Base-by-base conservation (phyloP, 2,329 filamentous ascomycete species). In the Coniochaeta pulveracea region DNA sequence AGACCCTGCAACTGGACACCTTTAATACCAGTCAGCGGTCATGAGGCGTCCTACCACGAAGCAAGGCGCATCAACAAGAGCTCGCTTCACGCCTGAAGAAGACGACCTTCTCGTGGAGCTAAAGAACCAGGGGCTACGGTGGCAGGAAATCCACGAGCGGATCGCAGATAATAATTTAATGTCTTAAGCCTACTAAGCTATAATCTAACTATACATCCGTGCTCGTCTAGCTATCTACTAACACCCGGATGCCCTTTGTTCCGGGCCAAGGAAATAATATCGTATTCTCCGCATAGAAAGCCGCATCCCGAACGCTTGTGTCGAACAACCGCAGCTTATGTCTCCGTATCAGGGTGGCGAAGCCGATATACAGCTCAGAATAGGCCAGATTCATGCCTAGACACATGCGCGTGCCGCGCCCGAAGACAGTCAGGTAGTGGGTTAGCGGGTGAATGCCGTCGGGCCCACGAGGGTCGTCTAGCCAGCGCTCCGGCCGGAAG, bases 311-410 rank as follows among this genome's bases (percentile, higher is more conserved):
- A n/a, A n/a, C n/a, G n/a, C n/a, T n/a, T n/a, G n/a, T n/a, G n/a
- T n/a, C n/a, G n/a, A n/a, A n/a, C n/a, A n/a, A n/a, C n/a, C n/a
- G n/a, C n/a, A n/a, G n/a, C n/a, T n/a, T n/a, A n/a, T n/a, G n/a
- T n/a, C n/a, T n/a, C n/a, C n/a, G n/a, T n/a, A n/a, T n/a, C n/a
- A n/a, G n/a, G n/a, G n/a, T n/a, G n/a, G n/a, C n/a, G n/a, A n/a
- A n/a, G n/a, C n/a, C n/a, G n/a, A n/a, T n/a, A n/a, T n/a, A 34
- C 28, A 43, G 24, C 32, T 42, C 40, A 3, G 40, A 37, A 26
- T 34, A 21, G 10, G 38, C 34, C 14, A 43, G 35, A 17, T 34
- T 32, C 30, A 35, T 33, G 3, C 39, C 39, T 5, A 41, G 25
- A 26, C 39, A 41, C 3, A 25, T 15, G 14, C 30, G 18, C 10